These are phyloP conservation scores for Globisporangium heterothallicum DNA, from an alignment of 352 stramenopile genomes.

Conservation along the genomic window DNA sequence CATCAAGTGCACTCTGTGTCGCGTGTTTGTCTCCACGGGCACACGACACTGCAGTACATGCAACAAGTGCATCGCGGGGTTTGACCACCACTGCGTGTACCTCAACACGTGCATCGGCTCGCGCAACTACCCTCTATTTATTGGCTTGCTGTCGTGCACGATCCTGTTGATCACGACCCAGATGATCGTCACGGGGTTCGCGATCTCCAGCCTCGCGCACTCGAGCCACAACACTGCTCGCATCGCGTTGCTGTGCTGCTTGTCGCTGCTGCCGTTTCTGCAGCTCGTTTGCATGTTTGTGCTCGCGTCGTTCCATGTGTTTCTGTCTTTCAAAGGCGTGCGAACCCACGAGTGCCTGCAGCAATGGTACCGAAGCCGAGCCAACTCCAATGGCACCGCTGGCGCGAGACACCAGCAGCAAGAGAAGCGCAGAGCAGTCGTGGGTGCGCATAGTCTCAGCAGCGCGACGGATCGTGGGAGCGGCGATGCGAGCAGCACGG, in stretches of 20 bases:
- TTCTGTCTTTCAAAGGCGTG: conserved; percentile 41
- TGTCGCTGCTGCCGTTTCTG: conserved; percentile 42
- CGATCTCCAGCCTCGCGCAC: conserved; percentile 21
- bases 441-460: not conserved
- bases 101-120: conserved; percentile 92
- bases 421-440: not conserved
- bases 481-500: not conserved
- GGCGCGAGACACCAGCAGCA: not conserved
- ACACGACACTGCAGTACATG: conserved; percentile 90
- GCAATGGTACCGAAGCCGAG: conserved; percentile 12
- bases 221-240: conserved; percentile 8
- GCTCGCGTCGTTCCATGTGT: conserved; percentile 58
- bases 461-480: conserved; percentile 5
- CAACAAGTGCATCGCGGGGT: conserved; percentile 91
- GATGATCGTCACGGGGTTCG: conserved; percentile 38
- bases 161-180: conserved; percentile 54
- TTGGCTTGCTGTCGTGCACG: conserved; percentile 46
- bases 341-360: conserved; percentile 60
- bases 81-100: conserved; percentile 95
- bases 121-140: conserved; percentile 61
- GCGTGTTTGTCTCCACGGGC: conserved; percentile 27
- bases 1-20: conserved; percentile 32
- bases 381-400: not conserved
- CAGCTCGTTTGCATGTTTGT: conserved; percentile 57
- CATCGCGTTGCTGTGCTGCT: conserved; percentile 20